A percentile compares a stretch with the other conserved stretches of the same genome.
Conservation (phyloP, 2,329 filamentous ascomycete genomes). For the Penicillium digitatum region DNA sequence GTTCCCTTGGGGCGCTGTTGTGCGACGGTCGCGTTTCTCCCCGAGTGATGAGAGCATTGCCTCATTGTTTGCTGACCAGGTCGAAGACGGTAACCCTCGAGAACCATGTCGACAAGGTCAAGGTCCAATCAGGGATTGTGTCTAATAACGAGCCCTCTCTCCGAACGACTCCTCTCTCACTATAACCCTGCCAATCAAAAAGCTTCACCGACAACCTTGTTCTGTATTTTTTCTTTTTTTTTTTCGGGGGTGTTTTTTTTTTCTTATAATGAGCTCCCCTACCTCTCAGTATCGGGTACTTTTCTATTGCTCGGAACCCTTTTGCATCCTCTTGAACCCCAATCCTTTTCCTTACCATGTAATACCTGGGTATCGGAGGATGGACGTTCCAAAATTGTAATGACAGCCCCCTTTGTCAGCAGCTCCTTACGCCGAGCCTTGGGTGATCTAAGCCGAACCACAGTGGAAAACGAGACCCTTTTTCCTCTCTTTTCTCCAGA, state of each 20-base stretch:
- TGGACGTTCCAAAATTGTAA: no score
- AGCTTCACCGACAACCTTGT: not conserved
- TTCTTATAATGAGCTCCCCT: conserved; percentile 4
- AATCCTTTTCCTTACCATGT: not conserved
- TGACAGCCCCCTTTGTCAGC: not conserved
- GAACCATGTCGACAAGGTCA: not conserved
- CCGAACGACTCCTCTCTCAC: conserved; percentile 2
- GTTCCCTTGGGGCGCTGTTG: not conserved
- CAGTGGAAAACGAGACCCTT: conserved; percentile 2
- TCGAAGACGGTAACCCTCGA: conserved; percentile 2
- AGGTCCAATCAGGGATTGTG: conserved; percentile 3
- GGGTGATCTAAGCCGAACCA: not conserved
- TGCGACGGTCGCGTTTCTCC: not conserved
- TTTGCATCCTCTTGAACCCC: not conserved
- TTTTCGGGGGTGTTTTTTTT: no score
- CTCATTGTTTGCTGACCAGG: not conserved
- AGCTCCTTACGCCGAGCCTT: conserved; percentile 7
- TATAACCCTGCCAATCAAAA: conserved; percentile 5
- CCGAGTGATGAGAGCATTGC: not conserved
- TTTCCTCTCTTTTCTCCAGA: conserved; percentile 1
- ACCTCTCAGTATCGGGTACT: not conserved
- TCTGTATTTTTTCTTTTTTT: not conserved
- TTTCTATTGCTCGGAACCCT: not conserved
- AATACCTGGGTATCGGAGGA: no score
- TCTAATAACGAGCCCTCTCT: conserved; percentile 3